A percentile compares a stretch with the other conserved stretches of the same genome.
These are phyloP conservation scores for Geosmithia putterillii DNA, from an alignment of 2,329 filamentous ascomycete genomes.

Conservation along the genomic window DNA sequence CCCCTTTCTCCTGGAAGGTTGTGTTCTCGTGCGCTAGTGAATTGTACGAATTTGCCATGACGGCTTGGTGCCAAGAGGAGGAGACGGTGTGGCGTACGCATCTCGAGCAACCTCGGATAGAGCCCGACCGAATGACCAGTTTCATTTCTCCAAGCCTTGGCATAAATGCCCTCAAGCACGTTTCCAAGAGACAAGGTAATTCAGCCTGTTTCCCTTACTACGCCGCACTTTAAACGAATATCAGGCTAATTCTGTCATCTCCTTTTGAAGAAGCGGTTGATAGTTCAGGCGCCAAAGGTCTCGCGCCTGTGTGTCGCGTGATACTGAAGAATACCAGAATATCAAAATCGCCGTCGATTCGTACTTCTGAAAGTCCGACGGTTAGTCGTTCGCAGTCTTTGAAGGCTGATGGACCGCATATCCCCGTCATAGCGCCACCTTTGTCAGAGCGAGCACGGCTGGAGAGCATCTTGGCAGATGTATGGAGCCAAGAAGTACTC, in stretches of 20 bases:
- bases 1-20: constrained; percentile 84
- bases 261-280: neutral
- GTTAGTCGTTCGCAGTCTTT: constrained; percentile 74
- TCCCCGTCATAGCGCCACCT: constrained; percentile 61
- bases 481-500: constrained; percentile 73
- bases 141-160: constrained; percentile 26
- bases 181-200: constrained; percentile 60
- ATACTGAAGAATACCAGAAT: constrained; percentile 78
- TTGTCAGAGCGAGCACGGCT: constrained; percentile 66
- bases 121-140: neutral
- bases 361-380: constrained; percentile 28
- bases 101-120: constrained; percentile 21
- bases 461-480: constrained; percentile 60
- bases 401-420: constrained; percentile 50
- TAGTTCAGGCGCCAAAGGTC: neutral
- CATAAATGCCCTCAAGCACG: constrained; percentile 61
- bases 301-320: constrained; percentile 52
- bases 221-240: neutral
- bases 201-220: no score
- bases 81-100: constrained; percentile 67
- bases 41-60: constrained; percentile 75
- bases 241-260: neutral
- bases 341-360: constrained; percentile 39
- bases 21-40: constrained; percentile 68
- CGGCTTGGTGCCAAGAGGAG: constrained; percentile 71